Base-by-base conservation (phyloP, 345 rosid species). In the Brassica rapa region DNA sequence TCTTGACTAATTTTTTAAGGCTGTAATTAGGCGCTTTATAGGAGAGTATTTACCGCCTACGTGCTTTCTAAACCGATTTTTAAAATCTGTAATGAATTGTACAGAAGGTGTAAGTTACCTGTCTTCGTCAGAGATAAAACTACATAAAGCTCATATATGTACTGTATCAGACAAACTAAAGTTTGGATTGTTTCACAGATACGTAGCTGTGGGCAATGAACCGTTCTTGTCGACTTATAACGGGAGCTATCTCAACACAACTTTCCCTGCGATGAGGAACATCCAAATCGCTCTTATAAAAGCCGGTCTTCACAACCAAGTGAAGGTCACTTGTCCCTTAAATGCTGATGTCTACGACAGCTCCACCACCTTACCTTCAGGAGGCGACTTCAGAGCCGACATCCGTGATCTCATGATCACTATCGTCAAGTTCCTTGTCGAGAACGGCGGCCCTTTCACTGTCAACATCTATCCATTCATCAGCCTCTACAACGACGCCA, bases 391-490 rank as follows among this genome's bases (percentile, higher is more conserved):
- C 78, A 90, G 99, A 72, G 35, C 97, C 3, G 88, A 87, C 70
- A 95, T 93, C 81, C 94, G 80, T 51, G 89, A 84, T 32, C 79
- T 84, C 66, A 94, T 94, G 98, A 78, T 94, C 70, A 70, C 85
- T 0, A 89, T 94, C 15, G 85, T 94, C 83, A 88, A 91, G 86
- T 89, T 91, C 78, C 80, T 92, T 80, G 88, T 89, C 21, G 86
- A 88, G 16, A 89, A 80, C 11, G 85, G 89, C 30, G 79, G 87
- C 9, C 93, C 97, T 2, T 89, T 94, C 78, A 94, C 97, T 0
- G 94, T 94, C 19, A 94, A 94, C 81, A 92, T 92, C 72, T 94
- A 94, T 66, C 98, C 98, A 2, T 94, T 91, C 86, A 88, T 94
- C 68, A 91, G 98, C 76, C 98, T 94, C 62, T 89, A 94, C 78